Conservation (phyloP, 176 grass and related monocot species). For the Carex scoparia region DNA sequence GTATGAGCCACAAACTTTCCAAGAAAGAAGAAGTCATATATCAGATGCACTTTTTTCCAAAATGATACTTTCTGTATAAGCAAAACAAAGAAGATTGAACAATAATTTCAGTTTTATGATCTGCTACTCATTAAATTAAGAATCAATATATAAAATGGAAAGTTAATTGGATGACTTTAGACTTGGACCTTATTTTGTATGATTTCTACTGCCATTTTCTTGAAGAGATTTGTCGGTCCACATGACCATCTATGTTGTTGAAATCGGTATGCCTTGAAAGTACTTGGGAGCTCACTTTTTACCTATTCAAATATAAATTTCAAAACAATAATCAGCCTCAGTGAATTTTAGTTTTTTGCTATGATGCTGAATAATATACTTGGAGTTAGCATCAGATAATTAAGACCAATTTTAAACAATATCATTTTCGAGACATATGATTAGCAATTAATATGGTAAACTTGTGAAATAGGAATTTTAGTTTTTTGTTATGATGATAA, state of each 20-base stretch:
- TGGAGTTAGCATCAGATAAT: not conserved
- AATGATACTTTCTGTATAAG: constrained; percentile 58
- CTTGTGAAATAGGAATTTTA: not conserved
- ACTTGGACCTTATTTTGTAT: constrained; percentile 64
- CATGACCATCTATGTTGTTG: constrained; percentile 99
- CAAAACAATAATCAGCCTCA: constrained; percentile 11
- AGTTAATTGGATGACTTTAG: not conserved
- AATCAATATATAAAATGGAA: not conserved
- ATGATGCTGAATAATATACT: not conserved
- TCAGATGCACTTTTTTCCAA: constrained; percentile 61
- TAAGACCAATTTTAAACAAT: not conserved
- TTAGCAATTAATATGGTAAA: not conserved
- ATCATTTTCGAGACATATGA: not conserved
- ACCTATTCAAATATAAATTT: constrained; percentile 43
- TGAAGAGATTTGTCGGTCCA: constrained; percentile 80
- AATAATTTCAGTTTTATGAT: not conserved
- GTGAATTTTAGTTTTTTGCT: constrained; percentile 7
- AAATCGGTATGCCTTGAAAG: constrained; percentile 82
- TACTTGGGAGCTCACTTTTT: constrained; percentile 90
- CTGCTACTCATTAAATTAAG: not conserved
- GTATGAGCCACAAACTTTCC: constrained; percentile 77
- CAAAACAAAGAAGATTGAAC: constrained; percentile 8
- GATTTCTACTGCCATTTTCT: constrained; percentile 75
- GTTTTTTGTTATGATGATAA: not conserved
- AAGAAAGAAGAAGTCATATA: constrained; percentile 91